phyloP scores from a whole-genome alignment of 495 filamentous ascomycete species.

The Xylaria castorea region DNA sequence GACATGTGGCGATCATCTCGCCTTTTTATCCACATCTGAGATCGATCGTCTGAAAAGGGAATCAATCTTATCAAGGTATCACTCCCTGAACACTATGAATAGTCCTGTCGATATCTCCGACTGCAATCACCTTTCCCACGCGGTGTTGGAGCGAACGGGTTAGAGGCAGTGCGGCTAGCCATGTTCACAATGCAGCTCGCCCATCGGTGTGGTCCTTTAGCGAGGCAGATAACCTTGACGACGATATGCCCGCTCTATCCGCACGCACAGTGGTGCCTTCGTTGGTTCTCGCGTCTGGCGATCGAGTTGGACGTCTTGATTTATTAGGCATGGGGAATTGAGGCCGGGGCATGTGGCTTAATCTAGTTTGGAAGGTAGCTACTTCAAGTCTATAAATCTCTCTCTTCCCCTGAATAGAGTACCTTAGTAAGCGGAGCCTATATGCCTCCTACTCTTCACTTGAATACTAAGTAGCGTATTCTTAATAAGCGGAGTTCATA shows the following conservation, averaged over 20 bases:
- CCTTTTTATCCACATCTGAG: background rate
- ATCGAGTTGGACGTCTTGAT: background rate
- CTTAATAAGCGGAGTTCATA: background rate
- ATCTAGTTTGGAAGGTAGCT: background rate
- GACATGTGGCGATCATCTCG: background rate
- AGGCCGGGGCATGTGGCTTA: background rate
- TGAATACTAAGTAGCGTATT: background rate
- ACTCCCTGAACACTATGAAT: background rate
- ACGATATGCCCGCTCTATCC: background rate
- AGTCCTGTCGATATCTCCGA: background rate
- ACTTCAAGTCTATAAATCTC: background rate
- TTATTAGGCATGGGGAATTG: background rate
- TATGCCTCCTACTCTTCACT: background rate
- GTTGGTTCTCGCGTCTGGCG: background rate
- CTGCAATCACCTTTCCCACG: no score
- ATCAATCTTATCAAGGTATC: background rate
- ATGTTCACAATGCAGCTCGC: background rate
- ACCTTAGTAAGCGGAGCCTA: background rate
- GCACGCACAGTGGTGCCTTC: background rate
- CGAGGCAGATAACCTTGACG: background rate
- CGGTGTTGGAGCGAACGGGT: background rate
- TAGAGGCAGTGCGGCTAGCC: background rate
- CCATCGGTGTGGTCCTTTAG: background rate
- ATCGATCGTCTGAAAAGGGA: background rate
- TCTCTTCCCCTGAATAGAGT: background rate